phyloP scores from a whole-genome alignment of 192 early-diverging fungal species.

The Backusella luteola region DNA sequence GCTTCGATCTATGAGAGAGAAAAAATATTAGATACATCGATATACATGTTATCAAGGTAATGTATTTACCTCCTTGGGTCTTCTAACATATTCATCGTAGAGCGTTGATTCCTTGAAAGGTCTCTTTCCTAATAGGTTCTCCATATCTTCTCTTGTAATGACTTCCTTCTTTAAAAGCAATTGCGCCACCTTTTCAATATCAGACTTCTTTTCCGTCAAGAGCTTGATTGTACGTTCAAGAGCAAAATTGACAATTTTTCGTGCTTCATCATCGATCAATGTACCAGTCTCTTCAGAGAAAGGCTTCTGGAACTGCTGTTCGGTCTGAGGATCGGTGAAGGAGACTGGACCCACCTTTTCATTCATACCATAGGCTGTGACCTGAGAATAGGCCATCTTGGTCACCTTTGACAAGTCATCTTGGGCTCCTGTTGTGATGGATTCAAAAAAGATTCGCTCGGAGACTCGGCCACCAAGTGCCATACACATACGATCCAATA shows the following conservation, averaged over 20 bases:
- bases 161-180: conserved; percentile 96
- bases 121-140: conserved; percentile 78
- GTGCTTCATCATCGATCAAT: conserved; percentile 94
- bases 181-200: conserved; percentile 91
- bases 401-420: conserved; percentile 98
- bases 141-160: conserved; percentile 94
- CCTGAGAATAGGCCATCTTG: conserved; percentile 93
- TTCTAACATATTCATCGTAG: conserved; percentile 64
- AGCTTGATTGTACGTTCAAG: conserved; percentile 82
- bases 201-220: conserved; percentile 78
- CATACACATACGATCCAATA: conserved; percentile 92
- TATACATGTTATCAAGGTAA: neutral
- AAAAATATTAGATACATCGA: neutral
- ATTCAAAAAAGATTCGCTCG: conserved; percentile 92
- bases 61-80: neutral
- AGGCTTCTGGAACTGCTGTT: conserved; percentile 88
- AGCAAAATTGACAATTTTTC: conserved; percentile 75
- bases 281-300: conserved; percentile 93
- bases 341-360: conserved; percentile 81
- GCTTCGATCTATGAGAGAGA: neutral
- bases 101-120: conserved; percentile 72
- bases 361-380: conserved; percentile 96
- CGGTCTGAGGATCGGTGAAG: conserved; percentile 68
- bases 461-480: conserved; percentile 82
- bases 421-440: conserved; percentile 92